These are phyloP conservation scores for Coniochaeta sp. DNA, from an alignment of 2,329 filamentous ascomycete genomes.

Conservation along the genomic window DNA sequence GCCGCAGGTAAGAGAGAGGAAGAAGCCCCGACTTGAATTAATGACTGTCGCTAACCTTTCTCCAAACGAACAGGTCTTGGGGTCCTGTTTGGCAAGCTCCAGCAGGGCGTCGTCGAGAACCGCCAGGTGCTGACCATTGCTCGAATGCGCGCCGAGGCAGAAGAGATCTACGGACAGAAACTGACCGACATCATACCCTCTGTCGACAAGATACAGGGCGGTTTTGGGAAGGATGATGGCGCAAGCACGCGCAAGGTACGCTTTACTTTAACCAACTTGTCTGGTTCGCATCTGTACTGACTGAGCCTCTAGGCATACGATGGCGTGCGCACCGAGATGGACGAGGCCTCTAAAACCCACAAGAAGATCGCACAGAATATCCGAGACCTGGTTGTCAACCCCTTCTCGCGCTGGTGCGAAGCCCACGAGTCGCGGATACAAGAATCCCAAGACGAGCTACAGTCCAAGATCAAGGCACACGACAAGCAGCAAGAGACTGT, in stretches of 20 bases:
- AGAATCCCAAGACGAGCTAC: slow-evolving; percentile 90
- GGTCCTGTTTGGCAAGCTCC: slow-evolving; percentile 91
- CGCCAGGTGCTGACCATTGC: slow-evolving; percentile 89
- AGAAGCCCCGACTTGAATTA: neutral
- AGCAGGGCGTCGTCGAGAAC: slow-evolving; percentile 93
- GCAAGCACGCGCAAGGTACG: slow-evolving; percentile 89
- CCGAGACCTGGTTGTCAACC: slow-evolving; percentile 87
- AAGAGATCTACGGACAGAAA: slow-evolving; percentile 78
- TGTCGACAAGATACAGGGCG: slow-evolving; percentile 74
- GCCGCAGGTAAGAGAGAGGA: slow-evolving; percentile 66
- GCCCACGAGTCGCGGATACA: slow-evolving; percentile 87
- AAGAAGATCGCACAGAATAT: slow-evolving; percentile 95
- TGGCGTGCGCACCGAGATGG: slow-evolving; percentile 86
- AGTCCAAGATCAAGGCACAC: slow-evolving; percentile 83
- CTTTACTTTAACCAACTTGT: neutral
- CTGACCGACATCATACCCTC: slow-evolving; percentile 75
- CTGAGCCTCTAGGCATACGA: slow-evolving; percentile 70
- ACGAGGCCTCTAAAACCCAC: slow-evolving; percentile 82
- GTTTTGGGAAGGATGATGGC: slow-evolving; percentile 87
- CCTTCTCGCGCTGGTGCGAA: slow-evolving; percentile 94
- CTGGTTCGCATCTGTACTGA: slow-evolving; percentile 10
- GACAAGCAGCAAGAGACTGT: slow-evolving; percentile 85
- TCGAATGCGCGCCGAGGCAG: slow-evolving; percentile 89
- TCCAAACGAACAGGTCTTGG: slow-evolving; percentile 59
- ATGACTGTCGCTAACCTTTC: slow-evolving; percentile 7